Evolutionary conservation across 768 basidiomycete species (phyloP).

Genomic region (Pleurotus cornucopiae): DNA sequence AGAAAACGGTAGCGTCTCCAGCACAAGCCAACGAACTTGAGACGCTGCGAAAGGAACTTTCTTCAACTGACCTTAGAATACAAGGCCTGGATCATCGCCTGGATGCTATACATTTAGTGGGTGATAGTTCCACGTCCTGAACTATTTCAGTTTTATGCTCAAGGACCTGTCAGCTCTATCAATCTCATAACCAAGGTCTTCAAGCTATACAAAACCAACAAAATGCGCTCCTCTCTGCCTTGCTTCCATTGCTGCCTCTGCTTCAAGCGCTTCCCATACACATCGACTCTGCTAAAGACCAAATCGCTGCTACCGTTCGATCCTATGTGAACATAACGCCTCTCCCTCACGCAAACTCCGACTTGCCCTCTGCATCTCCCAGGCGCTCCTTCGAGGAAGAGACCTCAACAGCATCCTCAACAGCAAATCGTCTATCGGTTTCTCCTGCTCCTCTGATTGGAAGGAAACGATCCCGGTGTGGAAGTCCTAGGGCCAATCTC

Average conservation of each 20-base stretch:
- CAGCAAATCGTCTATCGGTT: neutral
- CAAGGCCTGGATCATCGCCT: constrained; percentile 50
- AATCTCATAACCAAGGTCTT: constrained; percentile 49
- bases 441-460: neutral
- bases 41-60: constrained; percentile 34
- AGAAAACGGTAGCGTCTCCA: constrained; percentile 52
- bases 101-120: constrained; percentile 51
- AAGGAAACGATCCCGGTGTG: neutral
- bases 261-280: constrained; percentile 57
- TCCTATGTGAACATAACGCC: neutral
- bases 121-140: neutral
- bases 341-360: neutral
- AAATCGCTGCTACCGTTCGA: constrained; percentile 25
- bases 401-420: neutral
- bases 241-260: constrained; percentile 58
- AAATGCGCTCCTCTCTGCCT: constrained; percentile 44
- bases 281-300: constrained; percentile 38
- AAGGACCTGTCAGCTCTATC: constrained; percentile 32
- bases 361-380: neutral
- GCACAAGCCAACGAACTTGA: constrained; percentile 42
- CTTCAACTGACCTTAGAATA: constrained; percentile 27
- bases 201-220: constrained; percentile 65
- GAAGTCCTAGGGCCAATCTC: too few relatives aligned
- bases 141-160: neutral
- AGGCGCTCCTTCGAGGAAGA: neutral